Evolutionary conservation across 2,329 filamentous ascomycete genomes (phyloP).

Genomic region (Diaporthe sp.): DNA sequence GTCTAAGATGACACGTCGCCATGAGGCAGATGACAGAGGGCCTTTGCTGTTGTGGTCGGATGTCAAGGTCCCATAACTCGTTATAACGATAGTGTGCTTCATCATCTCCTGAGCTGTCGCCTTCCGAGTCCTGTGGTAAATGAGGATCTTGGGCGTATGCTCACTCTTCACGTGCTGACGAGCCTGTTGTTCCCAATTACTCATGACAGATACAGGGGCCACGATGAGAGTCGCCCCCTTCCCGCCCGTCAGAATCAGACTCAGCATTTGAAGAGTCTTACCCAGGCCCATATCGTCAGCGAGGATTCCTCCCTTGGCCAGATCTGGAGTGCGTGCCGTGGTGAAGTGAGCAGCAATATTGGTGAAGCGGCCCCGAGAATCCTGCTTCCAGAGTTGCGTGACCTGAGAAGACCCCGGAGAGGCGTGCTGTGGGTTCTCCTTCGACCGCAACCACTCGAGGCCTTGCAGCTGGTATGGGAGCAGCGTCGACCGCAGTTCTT

Average conservation of each 20-base stretch:
- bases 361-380: slow-evolving; percentile 62
- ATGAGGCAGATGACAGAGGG: slow-evolving; percentile 67
- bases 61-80: slow-evolving; percentile 84
- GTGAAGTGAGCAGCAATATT: slow-evolving; percentile 82
- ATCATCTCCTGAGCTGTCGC: slow-evolving; percentile 70
- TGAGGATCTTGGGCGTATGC: slow-evolving; percentile 75
- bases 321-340: slow-evolving; percentile 66
- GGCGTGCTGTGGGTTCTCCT: slow-evolving; percentile 80
- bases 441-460: slow-evolving; percentile 83
- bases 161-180: slow-evolving; percentile 77
- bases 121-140: slow-evolving; percentile 79
- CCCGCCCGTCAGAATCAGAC: slow-evolving; percentile 75
- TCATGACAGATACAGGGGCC: slow-evolving; percentile 88
- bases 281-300: slow-evolving; percentile 95
- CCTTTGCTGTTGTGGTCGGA: slow-evolving; percentile 67
- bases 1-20: slow-evolving; percentile 85
- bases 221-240: slow-evolving; percentile 81
- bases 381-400: slow-evolving; percentile 84
- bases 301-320: slow-evolving; percentile 86
- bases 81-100: slow-evolving; percentile 83
- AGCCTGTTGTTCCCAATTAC: slow-evolving; percentile 89
- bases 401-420: slow-evolving; percentile 68
- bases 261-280: slow-evolving; percentile 90
- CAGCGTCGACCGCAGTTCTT: slow-evolving; percentile 74
- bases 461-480: slow-evolving; percentile 88